Percentiles rank a stretch among this genome's conserved stretches.
Evolutionary conservation across 176 grass and related monocot genomes (phyloP).

Genomic region (Ampelocalamus luodianensis): DNA sequence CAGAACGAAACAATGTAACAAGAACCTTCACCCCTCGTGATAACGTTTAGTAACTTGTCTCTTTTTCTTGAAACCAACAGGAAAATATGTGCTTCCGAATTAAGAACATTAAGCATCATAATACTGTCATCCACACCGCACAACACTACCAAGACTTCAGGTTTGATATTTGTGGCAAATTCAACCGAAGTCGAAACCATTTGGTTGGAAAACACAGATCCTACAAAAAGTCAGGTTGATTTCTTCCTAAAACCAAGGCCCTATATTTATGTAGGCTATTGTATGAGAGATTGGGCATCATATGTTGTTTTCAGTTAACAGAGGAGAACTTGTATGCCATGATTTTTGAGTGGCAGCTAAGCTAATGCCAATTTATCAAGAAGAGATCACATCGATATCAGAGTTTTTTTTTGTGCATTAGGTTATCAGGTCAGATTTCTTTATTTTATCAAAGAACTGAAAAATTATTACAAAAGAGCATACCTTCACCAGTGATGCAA

Average conservation of each 20-base stretch:
- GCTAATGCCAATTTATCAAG: not conserved
- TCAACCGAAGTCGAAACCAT: not conserved
- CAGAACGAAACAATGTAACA: not conserved
- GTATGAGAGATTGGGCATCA: not conserved
- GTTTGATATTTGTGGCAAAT: not conserved
- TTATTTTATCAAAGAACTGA: constrained; percentile 2
- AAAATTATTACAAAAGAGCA: constrained; percentile 20
- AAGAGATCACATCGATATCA: not conserved
- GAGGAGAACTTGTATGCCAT: not conserved
- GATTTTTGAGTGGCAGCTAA: not conserved
- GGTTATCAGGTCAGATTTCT: not conserved
- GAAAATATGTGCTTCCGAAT: not conserved
- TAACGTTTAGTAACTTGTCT: not conserved
- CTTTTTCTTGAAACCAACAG: not conserved
- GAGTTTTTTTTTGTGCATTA: not conserved
- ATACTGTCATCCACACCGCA: not conserved
- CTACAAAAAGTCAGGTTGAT: not conserved
- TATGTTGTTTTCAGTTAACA: not conserved
- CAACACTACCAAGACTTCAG: not conserved
- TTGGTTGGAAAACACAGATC: not conserved
- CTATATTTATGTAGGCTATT: not conserved
- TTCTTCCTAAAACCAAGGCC: not conserved
- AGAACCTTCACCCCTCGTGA: not conserved
- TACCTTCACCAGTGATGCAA: constrained; percentile 84
- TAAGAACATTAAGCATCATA: not conserved